Evolutionary conservation across 305 asterid genomes (phyloP).

Genomic region (Solanum hybrid): DNA sequence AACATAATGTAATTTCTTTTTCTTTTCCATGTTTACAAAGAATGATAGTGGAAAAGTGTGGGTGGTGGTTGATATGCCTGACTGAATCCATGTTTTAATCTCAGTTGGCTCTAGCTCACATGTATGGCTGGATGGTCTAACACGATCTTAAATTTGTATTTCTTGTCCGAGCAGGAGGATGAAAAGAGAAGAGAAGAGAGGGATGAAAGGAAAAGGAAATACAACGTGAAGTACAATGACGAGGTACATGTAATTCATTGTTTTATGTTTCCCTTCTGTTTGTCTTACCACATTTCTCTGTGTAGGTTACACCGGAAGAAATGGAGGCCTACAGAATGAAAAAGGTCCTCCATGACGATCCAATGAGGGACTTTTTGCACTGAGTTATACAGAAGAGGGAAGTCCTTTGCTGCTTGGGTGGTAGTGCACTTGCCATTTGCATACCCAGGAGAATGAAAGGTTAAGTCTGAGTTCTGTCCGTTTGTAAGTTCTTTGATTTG

Average conservation of each 20-base stretch:
- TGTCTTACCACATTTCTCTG: conserved; percentile 1
- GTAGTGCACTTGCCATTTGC: background rate
- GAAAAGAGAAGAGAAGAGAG: conserved; percentile 70
- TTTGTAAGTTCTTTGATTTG: background rate
- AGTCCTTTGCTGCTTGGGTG: background rate
- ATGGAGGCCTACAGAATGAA: conserved; percentile 81
- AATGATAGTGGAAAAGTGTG: background rate
- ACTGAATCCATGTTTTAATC: background rate
- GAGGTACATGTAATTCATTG: conserved; percentile 33
- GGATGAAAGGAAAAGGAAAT: conserved; percentile 90
- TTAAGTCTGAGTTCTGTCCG: background rate
- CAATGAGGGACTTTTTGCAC: conserved; percentile 61
- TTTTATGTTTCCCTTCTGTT: background rate
- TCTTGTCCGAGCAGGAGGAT: conserved; percentile 50
- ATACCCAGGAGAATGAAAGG: background rate
- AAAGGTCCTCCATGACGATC: conserved; percentile 62
- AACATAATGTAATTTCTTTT: background rate
- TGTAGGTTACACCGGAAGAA: conserved; percentile 72
- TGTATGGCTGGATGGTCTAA: background rate
- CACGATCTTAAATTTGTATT: background rate
- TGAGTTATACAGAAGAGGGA: conserved; percentile 4
- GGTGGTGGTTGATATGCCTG: background rate
- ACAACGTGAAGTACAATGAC: conserved; percentile 81
- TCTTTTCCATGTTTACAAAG: background rate
- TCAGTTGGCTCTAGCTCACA: background rate